These are phyloP conservation scores for Fusarium sp. DNA, from an alignment of 2,329 filamentous ascomycete species.

Conservation along the genomic window DNA sequence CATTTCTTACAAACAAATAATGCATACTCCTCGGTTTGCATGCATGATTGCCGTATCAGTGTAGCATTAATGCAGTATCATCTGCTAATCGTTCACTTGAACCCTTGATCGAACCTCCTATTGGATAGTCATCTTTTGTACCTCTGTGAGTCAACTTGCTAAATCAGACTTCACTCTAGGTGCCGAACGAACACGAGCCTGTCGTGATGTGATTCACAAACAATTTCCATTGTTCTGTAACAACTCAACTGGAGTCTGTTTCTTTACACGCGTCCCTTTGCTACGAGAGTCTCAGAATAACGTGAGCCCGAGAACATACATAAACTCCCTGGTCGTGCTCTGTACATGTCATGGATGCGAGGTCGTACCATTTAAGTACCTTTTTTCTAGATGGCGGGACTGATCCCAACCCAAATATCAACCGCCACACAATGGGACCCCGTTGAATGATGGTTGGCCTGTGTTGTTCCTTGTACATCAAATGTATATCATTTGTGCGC, in stretches of 20 bases:
- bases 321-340: slow-evolving; percentile 15
- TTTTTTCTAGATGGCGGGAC: slow-evolving; percentile 22
- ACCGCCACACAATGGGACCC: slow-evolving; percentile 42
- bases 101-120: slow-evolving; percentile 30
- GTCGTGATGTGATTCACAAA: slow-evolving; percentile 21
- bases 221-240: neutral
- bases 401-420: slow-evolving; percentile 24
- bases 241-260: neutral
- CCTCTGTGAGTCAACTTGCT: slow-evolving; percentile 32
- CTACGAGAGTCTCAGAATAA: slow-evolving; percentile 3
- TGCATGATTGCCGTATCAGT: slow-evolving; percentile 27
- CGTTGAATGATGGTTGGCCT: slow-evolving; percentile 42
- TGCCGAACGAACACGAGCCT: slow-evolving; percentile 13
- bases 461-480: slow-evolving; percentile 25
- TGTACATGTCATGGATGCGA: slow-evolving; percentile 8
- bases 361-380: slow-evolving; percentile 24
- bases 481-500: neutral
- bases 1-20: slow-evolving; percentile 24
- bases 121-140: slow-evolving; percentile 33
- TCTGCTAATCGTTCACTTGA: slow-evolving; percentile 24
- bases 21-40: slow-evolving; percentile 28
- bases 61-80: slow-evolving; percentile 23
- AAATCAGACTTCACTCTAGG: slow-evolving; percentile 26
- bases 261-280: slow-evolving; percentile 5
- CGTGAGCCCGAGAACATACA: slow-evolving; percentile 21